These are phyloP conservation scores for Nemophila menziesii DNA, from an alignment of 257 asterid genomes.

Conservation along the genomic window DNA sequence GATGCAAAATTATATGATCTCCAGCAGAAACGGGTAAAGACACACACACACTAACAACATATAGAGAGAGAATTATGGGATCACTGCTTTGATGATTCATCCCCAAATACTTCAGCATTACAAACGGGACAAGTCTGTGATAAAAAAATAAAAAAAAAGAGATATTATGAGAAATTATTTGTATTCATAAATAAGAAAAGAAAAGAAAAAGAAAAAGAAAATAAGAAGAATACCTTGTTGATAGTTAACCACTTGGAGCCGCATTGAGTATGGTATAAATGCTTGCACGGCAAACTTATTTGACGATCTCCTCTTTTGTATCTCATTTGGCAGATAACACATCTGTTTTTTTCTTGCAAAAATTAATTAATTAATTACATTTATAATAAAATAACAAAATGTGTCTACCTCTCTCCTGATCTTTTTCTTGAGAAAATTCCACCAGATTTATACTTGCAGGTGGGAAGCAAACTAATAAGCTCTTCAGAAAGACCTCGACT, in stretches of 20 bases:
- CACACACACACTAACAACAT: too few relatives aligned
- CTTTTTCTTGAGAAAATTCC: slow-evolving; percentile 59
- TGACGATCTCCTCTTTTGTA: slow-evolving; percentile 80
- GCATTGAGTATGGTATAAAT: slow-evolving; percentile 67
- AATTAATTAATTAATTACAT: background rate
- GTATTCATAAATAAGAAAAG: too few relatives aligned
- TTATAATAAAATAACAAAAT: too few relatives aligned
- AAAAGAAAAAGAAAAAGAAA: slow-evolving; percentile 6
- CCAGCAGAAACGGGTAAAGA: background rate
- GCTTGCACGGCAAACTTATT: slow-evolving; percentile 72
- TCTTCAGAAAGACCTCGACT: slow-evolving; percentile 75
- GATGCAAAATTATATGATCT: background rate
- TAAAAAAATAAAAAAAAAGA: slow-evolving; percentile 8
- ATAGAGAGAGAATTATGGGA: background rate
- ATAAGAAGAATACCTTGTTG: too few relatives aligned
- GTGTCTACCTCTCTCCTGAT: slow-evolving; percentile 54
- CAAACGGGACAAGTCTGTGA: slow-evolving; percentile 82
- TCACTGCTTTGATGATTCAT: slow-evolving; percentile 16
- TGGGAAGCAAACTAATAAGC: slow-evolving; percentile 66
- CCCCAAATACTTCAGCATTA: slow-evolving; percentile 60
- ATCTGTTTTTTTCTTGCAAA: slow-evolving; percentile 46
- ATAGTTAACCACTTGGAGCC: slow-evolving; percentile 93
- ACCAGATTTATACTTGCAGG: slow-evolving; percentile 67
- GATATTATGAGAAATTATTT: too few relatives aligned
- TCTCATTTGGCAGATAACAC: slow-evolving; percentile 87